phyloP scores from a whole-genome alignment of 441 rosid genomes.

The Omphalea diandra region DNA sequence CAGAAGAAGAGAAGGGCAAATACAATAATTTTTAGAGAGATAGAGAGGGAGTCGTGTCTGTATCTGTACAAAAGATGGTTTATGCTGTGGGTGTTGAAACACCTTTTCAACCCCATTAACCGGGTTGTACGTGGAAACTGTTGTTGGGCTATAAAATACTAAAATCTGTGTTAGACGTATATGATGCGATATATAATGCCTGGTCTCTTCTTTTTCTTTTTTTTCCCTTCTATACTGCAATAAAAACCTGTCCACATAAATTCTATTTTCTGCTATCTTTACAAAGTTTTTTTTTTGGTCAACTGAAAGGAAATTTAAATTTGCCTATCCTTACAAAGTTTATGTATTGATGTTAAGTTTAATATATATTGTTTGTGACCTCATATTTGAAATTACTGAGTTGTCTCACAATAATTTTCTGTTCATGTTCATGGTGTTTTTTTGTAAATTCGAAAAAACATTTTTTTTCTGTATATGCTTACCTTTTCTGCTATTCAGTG shows the following conservation, averaged over 20 bases:
- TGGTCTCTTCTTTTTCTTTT: background rate
- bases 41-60: conserved; percentile 13
- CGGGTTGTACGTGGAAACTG: conserved; percentile 9
- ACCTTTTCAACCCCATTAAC: conserved; percentile 1
- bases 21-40: conserved; percentile 27
- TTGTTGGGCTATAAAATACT: no score
- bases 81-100: background rate
- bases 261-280: background rate
- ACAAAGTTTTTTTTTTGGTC: no score
- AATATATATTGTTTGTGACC: background rate
- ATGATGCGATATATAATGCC: background rate
- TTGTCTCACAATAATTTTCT: background rate
- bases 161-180: no score
- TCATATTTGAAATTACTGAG: background rate
- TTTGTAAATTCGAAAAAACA: no score
- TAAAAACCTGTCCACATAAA: no score
- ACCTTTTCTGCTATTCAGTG: no score
- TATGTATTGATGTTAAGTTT: background rate
- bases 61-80: conserved; percentile 11
- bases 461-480: no score
- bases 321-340: no score
- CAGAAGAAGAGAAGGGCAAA: background rate
- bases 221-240: background rate
- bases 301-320: no score
- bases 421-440: no score